These are phyloP conservation scores for Aspergillus caelatus DNA, from an alignment of 2,329 filamentous ascomycete species.

Conservation along the genomic window DNA sequence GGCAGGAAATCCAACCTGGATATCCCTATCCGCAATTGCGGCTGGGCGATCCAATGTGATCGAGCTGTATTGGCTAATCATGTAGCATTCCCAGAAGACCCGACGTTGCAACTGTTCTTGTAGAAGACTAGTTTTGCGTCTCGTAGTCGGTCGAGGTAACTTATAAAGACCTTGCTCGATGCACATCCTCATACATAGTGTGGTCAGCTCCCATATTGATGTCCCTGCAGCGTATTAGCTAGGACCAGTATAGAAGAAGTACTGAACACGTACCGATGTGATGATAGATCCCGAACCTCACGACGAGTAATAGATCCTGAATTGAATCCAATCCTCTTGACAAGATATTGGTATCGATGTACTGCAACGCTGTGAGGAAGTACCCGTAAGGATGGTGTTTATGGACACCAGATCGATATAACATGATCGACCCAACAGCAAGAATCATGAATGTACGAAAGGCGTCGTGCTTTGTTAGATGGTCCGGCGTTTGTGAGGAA, in stretches of 20 bases:
- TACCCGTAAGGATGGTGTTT: neutral
- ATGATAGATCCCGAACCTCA: neutral
- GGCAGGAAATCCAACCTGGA: neutral
- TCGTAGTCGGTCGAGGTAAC: neutral
- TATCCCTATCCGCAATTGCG: slow-evolving; percentile 25
- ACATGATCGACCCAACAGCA: neutral
- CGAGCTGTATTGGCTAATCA: slow-evolving; percentile 51
- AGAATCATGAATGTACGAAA: neutral
- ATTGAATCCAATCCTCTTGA: neutral
- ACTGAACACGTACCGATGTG: neutral
- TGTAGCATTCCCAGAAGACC: slow-evolving; percentile 51
- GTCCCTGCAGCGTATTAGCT: neutral
- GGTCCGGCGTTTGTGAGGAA: neutral
- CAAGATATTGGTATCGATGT: neutral
- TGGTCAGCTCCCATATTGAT: neutral
- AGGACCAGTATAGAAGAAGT: neutral
- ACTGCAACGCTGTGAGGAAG: neutral
- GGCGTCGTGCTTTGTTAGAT: neutral
- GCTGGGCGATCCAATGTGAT: slow-evolving; percentile 46
- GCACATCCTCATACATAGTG: neutral
- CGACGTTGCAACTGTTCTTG: slow-evolving; percentile 43
- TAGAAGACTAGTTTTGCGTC: slow-evolving; percentile 19
- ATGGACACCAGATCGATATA: neutral
- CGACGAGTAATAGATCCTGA: neutral
- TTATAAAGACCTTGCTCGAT: neutral